These are phyloP conservation scores for Sporisorium exsertum DNA, from an alignment of 1,284 basidiomycete genomes.

Conservation along the genomic window DNA sequence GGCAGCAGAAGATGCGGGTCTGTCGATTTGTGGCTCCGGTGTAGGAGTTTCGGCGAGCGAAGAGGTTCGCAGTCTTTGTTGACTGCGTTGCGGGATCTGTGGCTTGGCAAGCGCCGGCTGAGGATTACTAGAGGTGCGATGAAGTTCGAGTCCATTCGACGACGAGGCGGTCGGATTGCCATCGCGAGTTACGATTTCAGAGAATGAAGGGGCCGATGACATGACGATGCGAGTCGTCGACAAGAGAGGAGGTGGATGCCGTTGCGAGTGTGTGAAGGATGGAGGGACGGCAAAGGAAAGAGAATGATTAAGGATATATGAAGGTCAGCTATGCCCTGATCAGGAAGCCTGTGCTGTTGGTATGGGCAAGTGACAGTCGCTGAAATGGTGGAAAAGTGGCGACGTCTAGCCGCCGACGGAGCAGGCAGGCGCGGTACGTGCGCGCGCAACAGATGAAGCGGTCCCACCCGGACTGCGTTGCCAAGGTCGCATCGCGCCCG, in stretches of 20 bases:
- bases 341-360: background rate
- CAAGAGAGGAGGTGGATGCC: background rate
- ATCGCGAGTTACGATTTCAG: background rate
- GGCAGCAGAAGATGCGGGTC: constrained; percentile 1
- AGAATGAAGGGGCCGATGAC: background rate
- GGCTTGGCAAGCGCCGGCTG: constrained; percentile 16
- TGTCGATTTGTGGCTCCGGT: background rate
- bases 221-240: background rate
- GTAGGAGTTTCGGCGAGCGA: constrained; percentile 10
- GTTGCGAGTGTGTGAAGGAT: background rate
- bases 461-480: background rate
- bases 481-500: background rate
- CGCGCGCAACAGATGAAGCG: constrained; percentile 1
- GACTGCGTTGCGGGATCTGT: constrained; percentile 31
- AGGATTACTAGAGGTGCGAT: constrained; percentile 7
- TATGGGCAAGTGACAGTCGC: background rate
- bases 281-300: background rate
- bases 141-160: background rate
- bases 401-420: background rate
- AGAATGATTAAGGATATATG: background rate
- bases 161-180: background rate
- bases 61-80: constrained; percentile 21
- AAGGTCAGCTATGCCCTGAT: background rate
- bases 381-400: background rate
- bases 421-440: background rate